Conservation (phyloP, 345 rosid species). For the Fremontodendron californicum region DNA sequence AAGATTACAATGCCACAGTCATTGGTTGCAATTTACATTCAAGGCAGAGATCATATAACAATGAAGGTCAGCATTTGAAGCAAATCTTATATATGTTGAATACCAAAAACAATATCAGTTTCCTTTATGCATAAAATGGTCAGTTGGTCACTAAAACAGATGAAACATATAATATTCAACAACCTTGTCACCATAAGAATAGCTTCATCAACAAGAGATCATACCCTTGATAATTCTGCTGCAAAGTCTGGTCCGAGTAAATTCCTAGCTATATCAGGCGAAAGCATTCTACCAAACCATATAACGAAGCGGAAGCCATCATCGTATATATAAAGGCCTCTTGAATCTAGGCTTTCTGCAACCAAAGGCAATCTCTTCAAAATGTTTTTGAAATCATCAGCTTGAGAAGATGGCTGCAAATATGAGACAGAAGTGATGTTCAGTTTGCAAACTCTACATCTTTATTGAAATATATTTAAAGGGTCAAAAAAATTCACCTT, state of each 20-base stretch:
- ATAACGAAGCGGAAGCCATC: conserved; percentile 82
- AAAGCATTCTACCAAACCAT: conserved; percentile 96
- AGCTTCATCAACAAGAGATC: background rate
- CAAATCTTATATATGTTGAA: background rate
- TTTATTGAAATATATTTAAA: background rate
- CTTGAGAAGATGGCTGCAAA: conserved; percentile 60
- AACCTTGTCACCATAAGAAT: background rate
- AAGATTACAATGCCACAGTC: background rate
- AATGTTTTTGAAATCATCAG: conserved; percentile 36
- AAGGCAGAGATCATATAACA: background rate
- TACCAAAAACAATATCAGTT: background rate
- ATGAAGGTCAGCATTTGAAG: background rate
- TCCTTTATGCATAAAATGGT: background rate
- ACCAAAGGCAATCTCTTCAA: conserved; percentile 61
- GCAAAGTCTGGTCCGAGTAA: conserved; percentile 85
- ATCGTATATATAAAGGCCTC: conserved; percentile 88
- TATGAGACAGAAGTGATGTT: conserved; percentile 22
- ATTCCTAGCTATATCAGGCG: conserved; percentile 76
- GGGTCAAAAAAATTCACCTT: conserved; percentile 45
- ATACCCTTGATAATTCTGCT: conserved; percentile 90
- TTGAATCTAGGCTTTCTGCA: conserved; percentile 79
- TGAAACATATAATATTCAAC: background rate
- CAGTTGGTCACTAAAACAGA: background rate
- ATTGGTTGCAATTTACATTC: background rate
- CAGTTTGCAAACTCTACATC: background rate